Evolutionary conservation across 2,329 filamentous ascomycete genomes (phyloP).

Genomic region (Uncinocarpus reesii): DNA sequence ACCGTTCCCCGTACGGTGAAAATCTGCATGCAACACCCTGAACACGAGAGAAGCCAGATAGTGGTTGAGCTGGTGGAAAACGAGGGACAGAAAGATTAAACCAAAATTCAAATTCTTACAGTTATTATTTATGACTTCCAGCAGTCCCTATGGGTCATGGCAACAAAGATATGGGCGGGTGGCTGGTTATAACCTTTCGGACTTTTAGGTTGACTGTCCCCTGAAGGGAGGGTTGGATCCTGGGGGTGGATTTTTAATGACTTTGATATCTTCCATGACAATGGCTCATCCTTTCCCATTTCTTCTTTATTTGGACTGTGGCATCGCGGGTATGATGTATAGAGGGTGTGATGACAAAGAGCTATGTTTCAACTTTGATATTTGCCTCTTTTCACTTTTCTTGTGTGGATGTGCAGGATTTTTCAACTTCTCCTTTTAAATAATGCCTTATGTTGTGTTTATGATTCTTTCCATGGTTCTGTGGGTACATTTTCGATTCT

Average conservation of each 20-base stretch:
- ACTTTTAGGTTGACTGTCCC: no score
- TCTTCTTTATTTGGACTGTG: background rate
- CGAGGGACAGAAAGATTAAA: slow-evolving; percentile 58
- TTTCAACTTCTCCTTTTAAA: background rate
- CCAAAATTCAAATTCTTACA: background rate
- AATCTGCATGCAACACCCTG: slow-evolving; percentile 89
- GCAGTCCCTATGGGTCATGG: background rate
- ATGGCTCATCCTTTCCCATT: background rate
- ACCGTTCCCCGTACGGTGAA: slow-evolving; percentile 64
- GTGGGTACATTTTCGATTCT: no score
- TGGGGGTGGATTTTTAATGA: background rate
- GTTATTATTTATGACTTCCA: background rate
- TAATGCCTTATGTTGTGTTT: background rate
- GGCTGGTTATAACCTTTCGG: background rate
- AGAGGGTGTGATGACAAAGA: background rate
- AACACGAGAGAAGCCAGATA: slow-evolving; percentile 71
- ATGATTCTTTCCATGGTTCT: no score
- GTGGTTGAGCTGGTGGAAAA: slow-evolving; percentile 89
- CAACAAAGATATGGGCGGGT: background rate
- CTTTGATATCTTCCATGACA: background rate
- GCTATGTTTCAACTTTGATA: background rate
- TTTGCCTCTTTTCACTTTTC: background rate
- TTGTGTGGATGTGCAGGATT: background rate
- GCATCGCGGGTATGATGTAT: background rate
- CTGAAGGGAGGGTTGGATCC: background rate